These are phyloP conservation scores for Diaporthe longicolla DNA, from an alignment of 2,329 filamentous ascomycete genomes.

Conservation along the genomic window DNA sequence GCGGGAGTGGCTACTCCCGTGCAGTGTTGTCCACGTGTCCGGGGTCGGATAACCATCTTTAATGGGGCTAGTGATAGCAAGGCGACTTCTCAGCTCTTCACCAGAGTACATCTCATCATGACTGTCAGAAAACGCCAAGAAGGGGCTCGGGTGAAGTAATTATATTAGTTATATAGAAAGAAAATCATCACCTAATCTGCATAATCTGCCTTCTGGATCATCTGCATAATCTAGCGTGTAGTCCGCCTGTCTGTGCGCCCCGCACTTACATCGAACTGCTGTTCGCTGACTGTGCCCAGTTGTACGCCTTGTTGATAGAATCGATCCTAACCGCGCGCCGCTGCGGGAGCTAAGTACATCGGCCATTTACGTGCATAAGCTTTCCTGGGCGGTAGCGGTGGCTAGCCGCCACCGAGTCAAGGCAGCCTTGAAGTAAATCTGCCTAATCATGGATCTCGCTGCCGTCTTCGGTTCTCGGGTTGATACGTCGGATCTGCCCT, in stretches of 20 bases:
- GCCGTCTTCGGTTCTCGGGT: neutral
- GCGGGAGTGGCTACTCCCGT: neutral
- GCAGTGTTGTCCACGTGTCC: neutral
- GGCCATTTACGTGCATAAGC: conserved; percentile 5
- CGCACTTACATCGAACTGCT: neutral
- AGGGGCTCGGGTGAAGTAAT: neutral
- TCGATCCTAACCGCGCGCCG: too few species aligned
- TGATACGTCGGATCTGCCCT: neutral
- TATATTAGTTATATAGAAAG: neutral
- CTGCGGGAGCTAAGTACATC: neutral
- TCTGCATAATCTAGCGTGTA: too few species aligned
- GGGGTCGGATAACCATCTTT: neutral
- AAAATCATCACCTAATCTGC: neutral
- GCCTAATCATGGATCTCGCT: neutral
- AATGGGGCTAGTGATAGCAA: neutral
- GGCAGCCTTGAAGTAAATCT: neutral
- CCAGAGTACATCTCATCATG: neutral
- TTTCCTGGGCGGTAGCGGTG: neutral
- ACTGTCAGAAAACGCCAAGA: neutral
- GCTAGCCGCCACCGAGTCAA: neutral
- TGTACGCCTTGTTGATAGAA: too few species aligned
- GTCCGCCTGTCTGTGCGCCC: conserved; percentile 1
- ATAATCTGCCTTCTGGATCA: too few species aligned
- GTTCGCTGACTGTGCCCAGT: neutral
- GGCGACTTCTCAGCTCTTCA: neutral